Evolutionary conservation across 2,329 filamentous ascomycete genomes (phyloP), one percentile per base, ranked within the genome.

Genomic region (Aspergillus carbonarius): DNA sequence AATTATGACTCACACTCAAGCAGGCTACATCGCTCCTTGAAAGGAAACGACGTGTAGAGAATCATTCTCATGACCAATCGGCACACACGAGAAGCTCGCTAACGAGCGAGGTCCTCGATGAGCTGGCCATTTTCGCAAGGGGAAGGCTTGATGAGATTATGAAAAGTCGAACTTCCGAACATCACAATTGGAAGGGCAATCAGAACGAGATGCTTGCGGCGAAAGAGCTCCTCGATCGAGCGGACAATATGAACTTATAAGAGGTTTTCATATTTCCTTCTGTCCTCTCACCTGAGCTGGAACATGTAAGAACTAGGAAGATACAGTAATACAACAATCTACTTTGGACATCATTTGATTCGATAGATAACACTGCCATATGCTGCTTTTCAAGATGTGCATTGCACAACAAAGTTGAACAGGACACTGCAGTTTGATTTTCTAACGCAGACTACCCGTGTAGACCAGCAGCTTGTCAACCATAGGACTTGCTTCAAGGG

Each of bases 191-290:
- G 59, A 72, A 70, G 57, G 68, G 66, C 27, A 70, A 68, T 39
- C 71, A 74, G 63, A 70, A 72, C 42, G 78, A 79, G 61, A 63
- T 80, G 5, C 73, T 75, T 60, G 76, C 77, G 17, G 74, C 74
- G 23, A 73, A 77, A 62, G 74, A 75, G 54, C 62, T 80, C 55
- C 65, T 80, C 54, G 69, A 72, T 68, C 69, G 63, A 34, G 25
- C 27, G 3, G 35, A 23, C 25, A 27, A 17, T 15, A 20, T 23
- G 20, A 5, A 10, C 6, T 5, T 42, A 23, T 42, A 42, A n/a
- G n/a, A n/a, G 35, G n/a, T 12, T 6, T 39, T n/a, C 15, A 32
- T 39, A 3, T 17, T 17, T 18, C 18, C n/a, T 8, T 39, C n/a
- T 18, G 4, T 42, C 20, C 18, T 42, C 10, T 6, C 37, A 42